These are phyloP conservation scores for Zoysia pacifica DNA, from an alignment of 176 grass and related monocot species.

Conservation along the genomic window DNA sequence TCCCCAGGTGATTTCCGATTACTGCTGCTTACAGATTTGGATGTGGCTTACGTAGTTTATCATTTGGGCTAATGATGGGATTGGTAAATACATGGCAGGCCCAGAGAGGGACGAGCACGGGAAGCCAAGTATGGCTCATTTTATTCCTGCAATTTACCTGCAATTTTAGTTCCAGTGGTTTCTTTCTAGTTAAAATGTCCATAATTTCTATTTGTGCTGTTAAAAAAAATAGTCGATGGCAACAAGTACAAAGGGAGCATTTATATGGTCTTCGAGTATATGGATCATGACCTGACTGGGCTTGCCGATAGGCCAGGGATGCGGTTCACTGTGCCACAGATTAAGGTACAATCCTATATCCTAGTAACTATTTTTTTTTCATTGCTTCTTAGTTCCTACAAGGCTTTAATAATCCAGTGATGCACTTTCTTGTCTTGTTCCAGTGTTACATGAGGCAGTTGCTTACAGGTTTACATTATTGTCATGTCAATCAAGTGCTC, in stretches of 20 bases:
- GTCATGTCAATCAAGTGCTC: constrained; percentile 90
- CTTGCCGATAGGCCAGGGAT: constrained; percentile 83
- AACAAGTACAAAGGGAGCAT: constrained; percentile 85
- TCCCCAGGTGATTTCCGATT: constrained; percentile 53
- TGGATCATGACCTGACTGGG: constrained; percentile 94
- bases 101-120: constrained; percentile 93
- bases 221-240: constrained; percentile 46
- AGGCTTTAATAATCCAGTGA: constrained; percentile 12
- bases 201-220: constrained; percentile 14
- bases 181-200: constrained; percentile 1
- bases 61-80: neutral
- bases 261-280: constrained; percentile 88
- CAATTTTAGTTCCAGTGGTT: constrained; percentile 8
- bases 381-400: neutral
- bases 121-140: constrained; percentile 57
- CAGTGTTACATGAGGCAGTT: constrained; percentile 97
- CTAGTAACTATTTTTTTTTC: neutral
- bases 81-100: constrained; percentile 51
- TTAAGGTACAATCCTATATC: constrained; percentile 68
- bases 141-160: constrained; percentile 29
- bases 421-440: neutral
- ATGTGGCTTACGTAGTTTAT: neutral
- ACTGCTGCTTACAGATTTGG: neutral
- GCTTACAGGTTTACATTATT: constrained; percentile 92
- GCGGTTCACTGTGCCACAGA: constrained; percentile 87